These are phyloP conservation scores for Trichosanthes truncata DNA, from an alignment of 306 rosid species.

Conservation along the genomic window DNA sequence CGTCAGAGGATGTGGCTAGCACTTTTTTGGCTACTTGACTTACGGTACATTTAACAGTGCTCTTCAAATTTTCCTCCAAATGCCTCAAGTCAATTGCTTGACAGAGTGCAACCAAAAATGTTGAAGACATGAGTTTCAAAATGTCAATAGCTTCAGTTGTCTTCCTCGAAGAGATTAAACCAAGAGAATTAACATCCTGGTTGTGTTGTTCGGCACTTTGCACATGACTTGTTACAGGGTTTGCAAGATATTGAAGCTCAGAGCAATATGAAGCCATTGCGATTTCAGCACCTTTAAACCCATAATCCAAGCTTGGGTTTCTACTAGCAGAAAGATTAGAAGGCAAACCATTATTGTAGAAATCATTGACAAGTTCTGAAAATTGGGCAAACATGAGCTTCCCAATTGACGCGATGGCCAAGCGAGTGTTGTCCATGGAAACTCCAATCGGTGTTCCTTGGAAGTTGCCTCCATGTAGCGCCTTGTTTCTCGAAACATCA, in stretches of 20 bases:
- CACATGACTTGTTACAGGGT: too few relatives aligned
- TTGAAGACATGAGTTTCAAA: not conserved
- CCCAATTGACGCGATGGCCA: not conserved
- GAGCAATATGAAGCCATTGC: not conserved
- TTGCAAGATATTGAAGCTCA: too few relatives aligned
- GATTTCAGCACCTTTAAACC: not conserved
- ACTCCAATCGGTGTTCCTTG: conserved; percentile 94
- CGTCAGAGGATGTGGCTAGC: not conserved
- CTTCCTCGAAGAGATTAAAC: not conserved
- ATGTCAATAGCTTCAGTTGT: not conserved
- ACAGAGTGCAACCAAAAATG: not conserved
- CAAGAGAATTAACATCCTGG: not conserved
- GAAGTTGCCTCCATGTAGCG: conserved; percentile 26
- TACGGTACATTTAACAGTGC: conserved; percentile 47
- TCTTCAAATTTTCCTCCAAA: not conserved
- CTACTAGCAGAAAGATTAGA: not conserved
- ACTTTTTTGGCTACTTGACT: conserved; percentile 64
- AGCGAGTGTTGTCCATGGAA: conserved; percentile 73
- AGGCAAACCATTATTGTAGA: not conserved
- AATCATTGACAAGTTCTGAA: not conserved
- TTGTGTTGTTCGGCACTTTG: too few relatives aligned
- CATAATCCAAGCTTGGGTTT: not conserved
- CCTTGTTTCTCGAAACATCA: not conserved
- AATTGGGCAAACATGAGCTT: too few relatives aligned
- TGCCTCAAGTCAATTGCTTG: not conserved